These are phyloP conservation scores for Aspergillus costaricaensis DNA, from an alignment of 2,329 filamentous ascomycete species.

Conservation along the genomic window DNA sequence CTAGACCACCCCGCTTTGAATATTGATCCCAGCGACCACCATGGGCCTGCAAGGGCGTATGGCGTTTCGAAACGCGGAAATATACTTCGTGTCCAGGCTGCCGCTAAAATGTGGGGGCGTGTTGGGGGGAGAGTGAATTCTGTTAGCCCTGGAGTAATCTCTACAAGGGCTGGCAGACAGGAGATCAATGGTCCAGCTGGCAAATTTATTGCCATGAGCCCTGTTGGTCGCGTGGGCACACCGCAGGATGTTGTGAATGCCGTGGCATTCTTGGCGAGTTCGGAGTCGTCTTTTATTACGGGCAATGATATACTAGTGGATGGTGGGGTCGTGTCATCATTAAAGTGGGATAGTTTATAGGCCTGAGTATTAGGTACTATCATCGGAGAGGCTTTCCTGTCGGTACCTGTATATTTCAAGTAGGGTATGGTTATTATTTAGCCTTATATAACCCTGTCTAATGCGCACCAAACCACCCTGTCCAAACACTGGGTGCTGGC, in stretches of 20 bases:
- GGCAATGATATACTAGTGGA: conserved; percentile 5
- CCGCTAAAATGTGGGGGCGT: conserved; percentile 7
- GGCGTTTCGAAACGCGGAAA: conserved; percentile 10
- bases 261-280: conserved; percentile 2
- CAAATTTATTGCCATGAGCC: not conserved
- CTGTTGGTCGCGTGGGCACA: not conserved
- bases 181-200: not conserved
- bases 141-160: conserved; percentile 12
- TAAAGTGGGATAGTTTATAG: not conserved
- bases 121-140: conserved; percentile 10
- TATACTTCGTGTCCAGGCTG: conserved; percentile 12
- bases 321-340: not conserved
- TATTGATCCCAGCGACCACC: not conserved
- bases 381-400: no score
- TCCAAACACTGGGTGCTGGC: no score
- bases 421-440: no score
- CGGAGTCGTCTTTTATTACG: not conserved
- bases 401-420: no score
- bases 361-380: no score
- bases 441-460: no score
- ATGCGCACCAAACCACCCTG: no score
- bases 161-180: not conserved
- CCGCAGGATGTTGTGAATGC: conserved; percentile 4
- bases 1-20: conserved; percentile 1
- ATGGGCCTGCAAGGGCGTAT: not conserved